These are phyloP conservation scores for Platanus orientalis DNA, from an alignment of 164 flowering plant genomes.

Conservation along the genomic window DNA sequence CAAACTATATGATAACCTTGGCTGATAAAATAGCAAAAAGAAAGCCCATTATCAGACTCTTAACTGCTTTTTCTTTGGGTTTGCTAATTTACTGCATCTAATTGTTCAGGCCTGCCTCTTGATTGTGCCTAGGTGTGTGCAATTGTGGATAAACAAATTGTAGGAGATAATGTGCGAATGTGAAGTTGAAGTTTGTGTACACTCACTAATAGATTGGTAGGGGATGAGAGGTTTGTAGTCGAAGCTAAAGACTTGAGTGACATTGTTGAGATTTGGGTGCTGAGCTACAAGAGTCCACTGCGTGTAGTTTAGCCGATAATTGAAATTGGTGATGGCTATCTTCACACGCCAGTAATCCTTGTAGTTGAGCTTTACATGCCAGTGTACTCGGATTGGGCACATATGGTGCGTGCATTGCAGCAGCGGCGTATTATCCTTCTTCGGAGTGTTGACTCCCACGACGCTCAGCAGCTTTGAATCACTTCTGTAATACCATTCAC, in stretches of 20 bases:
- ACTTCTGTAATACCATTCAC: constrained; percentile 43
- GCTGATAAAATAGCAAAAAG: too few species aligned
- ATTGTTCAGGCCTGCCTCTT: too few species aligned
- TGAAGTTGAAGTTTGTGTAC: not conserved
- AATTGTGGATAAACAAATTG: not conserved
- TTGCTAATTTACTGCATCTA: too few species aligned
- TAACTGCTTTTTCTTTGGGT: too few species aligned
- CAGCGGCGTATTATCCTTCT: constrained; percentile 60
- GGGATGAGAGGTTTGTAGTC: constrained; percentile 78
- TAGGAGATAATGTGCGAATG: not conserved
- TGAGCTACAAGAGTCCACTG: constrained; percentile 76
- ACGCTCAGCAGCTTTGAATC: constrained; percentile 40
- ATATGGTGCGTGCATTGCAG: constrained; percentile 77
- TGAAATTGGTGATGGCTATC: constrained; percentile 68
- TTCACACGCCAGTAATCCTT: constrained; percentile 83
- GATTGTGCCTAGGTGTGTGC: not conserved
- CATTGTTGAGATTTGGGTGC: constrained; percentile 83
- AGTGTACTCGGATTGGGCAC: constrained; percentile 74
- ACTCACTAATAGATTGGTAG: constrained; percentile 66
- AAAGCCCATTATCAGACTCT: too few species aligned
- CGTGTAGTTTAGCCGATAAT: constrained; percentile 66
- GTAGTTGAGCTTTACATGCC: constrained; percentile 79
- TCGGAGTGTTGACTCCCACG: constrained; percentile 63
- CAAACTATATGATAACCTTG: too few species aligned
- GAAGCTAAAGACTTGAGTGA: constrained; percentile 81